Conservation (phyloP, 805 yeast genomes). For the Alloascoidea africana region DNA sequence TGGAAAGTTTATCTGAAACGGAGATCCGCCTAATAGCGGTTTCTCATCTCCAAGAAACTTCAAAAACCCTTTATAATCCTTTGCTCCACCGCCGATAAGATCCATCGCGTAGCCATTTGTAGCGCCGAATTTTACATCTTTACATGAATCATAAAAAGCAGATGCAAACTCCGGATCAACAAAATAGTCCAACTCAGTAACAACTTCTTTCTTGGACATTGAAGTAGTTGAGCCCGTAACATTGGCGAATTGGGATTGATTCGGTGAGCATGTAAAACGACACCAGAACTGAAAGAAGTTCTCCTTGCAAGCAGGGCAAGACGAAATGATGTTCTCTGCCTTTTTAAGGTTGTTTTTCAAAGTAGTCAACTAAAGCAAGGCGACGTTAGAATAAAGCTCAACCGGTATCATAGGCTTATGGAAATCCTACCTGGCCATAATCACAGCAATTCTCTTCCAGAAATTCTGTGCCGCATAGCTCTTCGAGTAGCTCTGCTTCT, state of each 20-base stretch:
- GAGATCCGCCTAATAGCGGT: constrained; percentile 89
- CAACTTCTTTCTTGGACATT: constrained; percentile 39
- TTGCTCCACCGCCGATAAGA: constrained; percentile 94
- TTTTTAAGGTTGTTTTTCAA: constrained; percentile 49
- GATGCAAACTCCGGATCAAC: constrained; percentile 47
- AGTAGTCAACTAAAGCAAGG: constrained; percentile 17
- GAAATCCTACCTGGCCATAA: constrained; percentile 33
- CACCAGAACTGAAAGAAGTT: constrained; percentile 76
- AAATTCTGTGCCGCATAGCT: constrained; percentile 66
- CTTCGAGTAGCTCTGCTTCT: constrained; percentile 28
- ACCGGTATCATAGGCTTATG: too few relatives aligned
- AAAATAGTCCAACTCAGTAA: constrained; percentile 52
- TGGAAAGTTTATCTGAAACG: constrained; percentile 76
- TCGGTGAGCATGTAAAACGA: constrained; percentile 79
- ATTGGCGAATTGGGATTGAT: constrained; percentile 62
- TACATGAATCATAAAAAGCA: constrained; percentile 68
- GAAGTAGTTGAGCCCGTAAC: constrained; percentile 38
- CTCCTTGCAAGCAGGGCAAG: constrained; percentile 86
- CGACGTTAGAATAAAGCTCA: too few relatives aligned
- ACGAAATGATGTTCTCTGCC: constrained; percentile 68
- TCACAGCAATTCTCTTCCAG: too few relatives aligned
- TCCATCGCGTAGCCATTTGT: constrained; percentile 97
- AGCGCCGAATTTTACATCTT: constrained; percentile 79
- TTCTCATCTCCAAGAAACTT: constrained; percentile 91
- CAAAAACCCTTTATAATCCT: constrained; percentile 51